These are phyloP conservation scores for Chaetothyriales sp. DNA, from an alignment of 2,329 filamentous ascomycete species.

Conservation along the genomic window DNA sequence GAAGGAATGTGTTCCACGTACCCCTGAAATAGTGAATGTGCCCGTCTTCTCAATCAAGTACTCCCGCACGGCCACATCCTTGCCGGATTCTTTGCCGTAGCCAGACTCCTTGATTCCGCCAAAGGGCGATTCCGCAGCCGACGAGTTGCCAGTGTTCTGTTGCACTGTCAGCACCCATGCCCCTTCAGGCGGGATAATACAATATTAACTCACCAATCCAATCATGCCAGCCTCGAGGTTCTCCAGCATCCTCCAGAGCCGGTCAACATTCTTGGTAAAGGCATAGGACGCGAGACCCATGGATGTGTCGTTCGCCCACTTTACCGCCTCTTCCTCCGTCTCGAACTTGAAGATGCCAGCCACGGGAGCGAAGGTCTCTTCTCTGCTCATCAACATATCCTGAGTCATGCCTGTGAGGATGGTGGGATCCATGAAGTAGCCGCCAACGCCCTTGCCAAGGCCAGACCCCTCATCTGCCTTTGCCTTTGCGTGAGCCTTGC, in stretches of 20 bases:
- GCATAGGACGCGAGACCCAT: slow-evolving; percentile 44
- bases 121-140: slow-evolving; percentile 53
- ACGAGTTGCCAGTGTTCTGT: slow-evolving; percentile 40
- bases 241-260: slow-evolving; percentile 52
- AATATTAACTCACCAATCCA: slow-evolving; percentile 40
- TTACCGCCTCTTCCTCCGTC: slow-evolving; percentile 50
- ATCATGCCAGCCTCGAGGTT: slow-evolving; percentile 58
- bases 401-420: slow-evolving; percentile 46
- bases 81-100: slow-evolving; percentile 55
- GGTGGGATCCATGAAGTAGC: slow-evolving; percentile 59
- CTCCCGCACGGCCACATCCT: slow-evolving; percentile 51
- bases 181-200: neutral
- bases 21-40: slow-evolving; percentile 45
- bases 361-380: slow-evolving; percentile 43
- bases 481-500: slow-evolving; percentile 22
- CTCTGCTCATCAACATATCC: slow-evolving; percentile 44
- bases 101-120: slow-evolving; percentile 56
- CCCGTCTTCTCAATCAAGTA: slow-evolving; percentile 53
- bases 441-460: slow-evolving; percentile 27
- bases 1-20: neutral
- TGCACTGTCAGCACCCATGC: neutral
- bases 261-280: slow-evolving; percentile 55
- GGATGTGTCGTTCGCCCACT: slow-evolving; percentile 19
- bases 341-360: slow-evolving; percentile 54
- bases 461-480: slow-evolving; percentile 40